Percentiles rank a stretch among this genome's conserved stretches.
These are phyloP conservation scores for Viola pubescens DNA, from an alignment of 441 rosid species.

Conservation along the genomic window DNA sequence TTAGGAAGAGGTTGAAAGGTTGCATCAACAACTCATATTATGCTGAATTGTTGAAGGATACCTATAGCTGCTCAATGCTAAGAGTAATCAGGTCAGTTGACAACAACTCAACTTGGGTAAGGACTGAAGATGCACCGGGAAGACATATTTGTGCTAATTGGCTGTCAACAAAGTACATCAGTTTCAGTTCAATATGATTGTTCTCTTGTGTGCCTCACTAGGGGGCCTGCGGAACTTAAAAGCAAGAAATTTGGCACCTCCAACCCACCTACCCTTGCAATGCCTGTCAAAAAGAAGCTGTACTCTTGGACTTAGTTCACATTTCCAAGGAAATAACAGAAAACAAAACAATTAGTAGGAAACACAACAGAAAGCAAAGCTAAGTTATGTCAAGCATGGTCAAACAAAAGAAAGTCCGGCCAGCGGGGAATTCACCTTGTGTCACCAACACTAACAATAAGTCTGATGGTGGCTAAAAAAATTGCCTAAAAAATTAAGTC, in stretches of 20 bases:
- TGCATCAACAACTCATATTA: no score
- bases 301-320: constrained; percentile 25
- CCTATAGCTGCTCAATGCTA: no score
- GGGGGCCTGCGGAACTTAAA: neutral
- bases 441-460: no score
- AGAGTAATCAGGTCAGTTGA: neutral
- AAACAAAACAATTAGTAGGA: constrained; percentile 19
- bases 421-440: no score
- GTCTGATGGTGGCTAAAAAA: no score
- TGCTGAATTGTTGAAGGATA: no score
- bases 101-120: no score
- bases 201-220: constrained; percentile 24
- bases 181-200: constrained; percentile 13
- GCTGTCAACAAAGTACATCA: constrained; percentile 12
- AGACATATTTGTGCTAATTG: constrained; percentile 11
- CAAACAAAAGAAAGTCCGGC: no score
- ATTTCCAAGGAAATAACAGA: constrained; percentile 18
- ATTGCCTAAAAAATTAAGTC: no score
- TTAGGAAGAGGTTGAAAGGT: no score
- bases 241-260: constrained; percentile 18
- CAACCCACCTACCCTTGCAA: no score
- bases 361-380: neutral
- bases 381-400: neutral
- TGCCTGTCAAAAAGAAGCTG: constrained; percentile 16
- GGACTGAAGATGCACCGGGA: neutral